phyloP scores from a whole-genome alignment of 73 alveolate genomes.

The Paramecium tetraurelia region DNA sequence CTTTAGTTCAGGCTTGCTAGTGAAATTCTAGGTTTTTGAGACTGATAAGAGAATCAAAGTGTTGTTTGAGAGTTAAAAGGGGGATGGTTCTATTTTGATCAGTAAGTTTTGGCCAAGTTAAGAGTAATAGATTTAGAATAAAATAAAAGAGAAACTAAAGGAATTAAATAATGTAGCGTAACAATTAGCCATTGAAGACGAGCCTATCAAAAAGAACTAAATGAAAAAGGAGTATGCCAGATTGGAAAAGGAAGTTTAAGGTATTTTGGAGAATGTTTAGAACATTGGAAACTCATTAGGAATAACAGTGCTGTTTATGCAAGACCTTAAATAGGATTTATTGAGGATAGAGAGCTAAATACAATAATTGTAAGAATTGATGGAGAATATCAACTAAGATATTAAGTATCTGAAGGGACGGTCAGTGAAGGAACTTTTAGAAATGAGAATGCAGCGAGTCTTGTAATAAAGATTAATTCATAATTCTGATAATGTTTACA shows the following conservation, averaged over 20 bases:
- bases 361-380: background rate
- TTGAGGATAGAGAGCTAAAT: background rate
- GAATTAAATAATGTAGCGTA: background rate
- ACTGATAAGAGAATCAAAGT: background rate
- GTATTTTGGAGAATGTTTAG: background rate
- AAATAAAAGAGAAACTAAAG: background rate
- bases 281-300: background rate
- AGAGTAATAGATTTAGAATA: background rate
- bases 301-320: background rate
- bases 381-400: background rate
- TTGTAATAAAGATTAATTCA: background rate
- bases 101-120: background rate
- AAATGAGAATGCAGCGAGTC: slow-evolving; percentile 18
- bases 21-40: background rate
- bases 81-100: background rate
- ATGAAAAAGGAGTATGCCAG: background rate
- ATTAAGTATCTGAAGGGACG: background rate
- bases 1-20: background rate
- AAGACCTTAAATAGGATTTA: slow-evolving; percentile 22
- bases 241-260: background rate
- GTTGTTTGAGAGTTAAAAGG: background rate
- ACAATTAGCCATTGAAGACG: background rate
- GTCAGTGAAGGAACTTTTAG: background rate
- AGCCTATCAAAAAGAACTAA: background rate
- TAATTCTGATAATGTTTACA: slow-evolving; percentile 1